Base-by-base conservation (phyloP, 148 eudicot species). In the Persicaria tinctoria region DNA sequence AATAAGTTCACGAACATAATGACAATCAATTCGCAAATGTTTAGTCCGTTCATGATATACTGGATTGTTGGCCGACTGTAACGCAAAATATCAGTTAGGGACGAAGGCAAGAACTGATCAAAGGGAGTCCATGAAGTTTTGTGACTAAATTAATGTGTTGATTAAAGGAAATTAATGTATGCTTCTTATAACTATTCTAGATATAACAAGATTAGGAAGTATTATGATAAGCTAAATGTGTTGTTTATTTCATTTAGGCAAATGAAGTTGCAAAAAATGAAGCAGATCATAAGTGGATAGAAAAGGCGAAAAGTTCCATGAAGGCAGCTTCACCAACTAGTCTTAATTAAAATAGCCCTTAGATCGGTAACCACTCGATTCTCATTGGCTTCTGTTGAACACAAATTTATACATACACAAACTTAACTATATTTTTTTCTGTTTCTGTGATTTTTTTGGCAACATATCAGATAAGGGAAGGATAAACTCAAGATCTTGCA, bases 251-350 rank as follows among this genome's bases (percentile, higher is more conserved):
- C 5, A 23, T 60, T 8, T 60, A 82, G 84, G 84, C 79, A 55
- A 73, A 68, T 4, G 51, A 73, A 44, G 74, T 74, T 8, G 20
- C 56, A 68, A 53, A 14, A 46, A 46, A 46, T 8, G 17, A 66
- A 20, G 48, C 62, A 3, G 79, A 80, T 32, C 38, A 32, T 4
- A 75, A 77, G 41, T 80, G 85, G 85, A 72, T 80, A 57, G 38
- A 38, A 12, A 63, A 75, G 68, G 85, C 83, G 50, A 80, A 71
- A 49, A 75, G 16, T 10, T 80, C 71, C 8, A 74, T 83, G 53
- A 83, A 77, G 72, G 72, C 76, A 41, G 83, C 83, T 59, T 80
- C 79, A 4, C 85, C 85, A 46, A 57, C 74, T 5, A 74, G 81
- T 73, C 78, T 83, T 4, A 23, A 23, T 23, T 23, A 83, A 80